phyloP scores from a whole-genome alignment of 225 moss, liverwort and hornwort species.

The Physcomitrium patens region DNA sequence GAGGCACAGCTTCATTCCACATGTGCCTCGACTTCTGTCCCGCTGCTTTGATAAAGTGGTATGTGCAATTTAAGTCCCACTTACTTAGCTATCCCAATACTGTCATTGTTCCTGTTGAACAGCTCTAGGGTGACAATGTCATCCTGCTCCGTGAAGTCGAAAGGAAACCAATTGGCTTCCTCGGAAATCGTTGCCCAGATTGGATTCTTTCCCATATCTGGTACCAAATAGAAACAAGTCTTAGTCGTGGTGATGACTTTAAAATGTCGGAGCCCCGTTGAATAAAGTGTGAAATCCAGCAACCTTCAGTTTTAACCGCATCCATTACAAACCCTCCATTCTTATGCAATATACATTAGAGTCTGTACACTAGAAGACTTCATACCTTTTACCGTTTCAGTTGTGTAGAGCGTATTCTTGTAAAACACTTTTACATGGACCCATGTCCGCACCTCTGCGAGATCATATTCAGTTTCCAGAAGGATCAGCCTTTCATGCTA shows the following conservation, averaged over 20 bases:
- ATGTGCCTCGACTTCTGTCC: not conserved
- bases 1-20: not conserved
- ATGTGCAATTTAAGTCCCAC: not conserved
- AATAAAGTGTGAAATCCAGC: not conserved
- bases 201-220: constrained; percentile 47
- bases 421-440: constrained; percentile 25
- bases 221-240: constrained; percentile 7
- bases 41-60: not conserved
- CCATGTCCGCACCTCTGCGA: constrained; percentile 27
- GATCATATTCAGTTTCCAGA: not conserved
- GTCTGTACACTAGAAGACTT: not conserved
- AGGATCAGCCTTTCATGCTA: not conserved
- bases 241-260: not conserved
- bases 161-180: constrained; percentile 28
- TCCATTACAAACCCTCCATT: not conserved
- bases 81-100: constrained; percentile 38
- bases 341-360: not conserved
- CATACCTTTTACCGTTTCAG: constrained; percentile 32
- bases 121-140: constrained; percentile 29
- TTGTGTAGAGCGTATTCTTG: constrained; percentile 27
- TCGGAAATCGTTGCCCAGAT: constrained; percentile 8
- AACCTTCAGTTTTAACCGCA: not conserved
- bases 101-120: constrained; percentile 29
- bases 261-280: not conserved
- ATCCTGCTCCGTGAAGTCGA: constrained; percentile 15